Conservation (phyloP, 306 rosid species). For the Geum urbanum region DNA sequence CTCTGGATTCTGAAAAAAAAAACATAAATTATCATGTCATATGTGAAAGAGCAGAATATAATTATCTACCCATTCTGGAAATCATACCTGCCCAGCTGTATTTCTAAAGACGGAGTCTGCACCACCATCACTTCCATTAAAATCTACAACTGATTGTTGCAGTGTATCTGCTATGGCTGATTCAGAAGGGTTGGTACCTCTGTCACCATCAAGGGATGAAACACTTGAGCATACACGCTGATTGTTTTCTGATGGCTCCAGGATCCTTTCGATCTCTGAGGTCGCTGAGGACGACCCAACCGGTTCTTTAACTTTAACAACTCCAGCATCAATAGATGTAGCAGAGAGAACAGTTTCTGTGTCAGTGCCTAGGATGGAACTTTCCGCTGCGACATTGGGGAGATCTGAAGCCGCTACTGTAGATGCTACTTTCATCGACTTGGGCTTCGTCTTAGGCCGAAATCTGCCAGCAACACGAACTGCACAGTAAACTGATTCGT, state of each 20-base stretch:
- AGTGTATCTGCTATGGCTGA: constrained; percentile 31
- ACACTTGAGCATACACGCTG: constrained; percentile 24
- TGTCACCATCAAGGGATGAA: constrained; percentile 25
- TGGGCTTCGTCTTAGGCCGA: constrained; percentile 58
- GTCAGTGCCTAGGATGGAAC: constrained; percentile 21
- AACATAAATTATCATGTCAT: neutral
- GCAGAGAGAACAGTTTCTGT: constrained; percentile 29
- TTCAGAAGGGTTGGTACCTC: constrained; percentile 27
- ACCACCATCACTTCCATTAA: constrained; percentile 31
- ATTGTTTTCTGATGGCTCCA: constrained; percentile 18
- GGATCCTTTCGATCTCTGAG: constrained; percentile 18
- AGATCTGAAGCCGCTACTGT: constrained; percentile 29
- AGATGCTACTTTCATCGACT: constrained; percentile 34
- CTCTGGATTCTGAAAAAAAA: constrained; percentile 39
- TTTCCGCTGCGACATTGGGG: constrained; percentile 21
- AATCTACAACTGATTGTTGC: constrained; percentile 25
- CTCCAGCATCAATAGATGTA: constrained; percentile 25
- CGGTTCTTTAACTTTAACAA: constrained; percentile 5
- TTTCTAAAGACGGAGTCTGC: constrained; percentile 41
- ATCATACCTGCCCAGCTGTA: constrained; percentile 49
- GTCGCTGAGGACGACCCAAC: constrained; percentile 25
- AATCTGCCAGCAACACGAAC: constrained; percentile 38
- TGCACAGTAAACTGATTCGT: constrained; percentile 27
- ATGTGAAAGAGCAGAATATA: neutral
- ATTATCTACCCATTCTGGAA: neutral